phyloP scores from a whole-genome alignment of 2,329 filamentous ascomycete genomes.

The Curvularia sp. region DNA sequence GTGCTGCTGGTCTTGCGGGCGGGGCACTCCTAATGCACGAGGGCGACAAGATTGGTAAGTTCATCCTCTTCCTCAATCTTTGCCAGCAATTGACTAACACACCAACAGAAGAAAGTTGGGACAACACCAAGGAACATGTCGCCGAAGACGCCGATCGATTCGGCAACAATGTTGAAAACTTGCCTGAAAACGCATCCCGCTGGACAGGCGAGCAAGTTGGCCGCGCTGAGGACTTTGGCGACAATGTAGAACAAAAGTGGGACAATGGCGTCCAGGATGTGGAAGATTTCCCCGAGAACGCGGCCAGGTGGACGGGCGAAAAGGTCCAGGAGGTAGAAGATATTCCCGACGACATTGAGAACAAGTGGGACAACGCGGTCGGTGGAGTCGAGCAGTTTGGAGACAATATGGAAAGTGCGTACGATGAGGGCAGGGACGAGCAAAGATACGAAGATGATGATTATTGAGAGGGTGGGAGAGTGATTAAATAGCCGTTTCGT shows the following conservation, averaged over 20 bases:
- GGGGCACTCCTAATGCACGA: constrained; percentile 40
- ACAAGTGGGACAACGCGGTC: constrained; percentile 33
- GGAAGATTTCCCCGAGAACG: constrained; percentile 36
- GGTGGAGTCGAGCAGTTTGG: constrained; percentile 30
- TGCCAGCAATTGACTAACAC: not conserved
- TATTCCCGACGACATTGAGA: constrained; percentile 34
- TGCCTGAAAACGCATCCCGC: constrained; percentile 33
- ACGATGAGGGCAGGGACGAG: constrained; percentile 34
- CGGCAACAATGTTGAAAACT: constrained; percentile 20
- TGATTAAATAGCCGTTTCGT: not conserved
- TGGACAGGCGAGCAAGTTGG: constrained; percentile 38
- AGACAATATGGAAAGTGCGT: constrained; percentile 33
- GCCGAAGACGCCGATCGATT: constrained; percentile 1
- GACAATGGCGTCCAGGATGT: constrained; percentile 32
- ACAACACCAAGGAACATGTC: constrained; percentile 27
- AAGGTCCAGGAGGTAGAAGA: constrained; percentile 38
- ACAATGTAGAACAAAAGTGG: constrained; percentile 29
- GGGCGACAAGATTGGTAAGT: constrained; percentile 35
- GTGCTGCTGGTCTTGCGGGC: constrained; percentile 34
- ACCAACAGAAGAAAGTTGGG: constrained; percentile 28
- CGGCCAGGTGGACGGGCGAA: constrained; percentile 33
- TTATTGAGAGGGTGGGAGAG: not conserved
- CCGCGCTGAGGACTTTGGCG: constrained; percentile 33
- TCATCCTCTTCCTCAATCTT: not conserved
- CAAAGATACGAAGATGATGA: constrained; percentile 36